These are phyloP conservation scores for Ananas comosus DNA, from an alignment of 176 grass and related monocot species.

Conservation along the genomic window DNA sequence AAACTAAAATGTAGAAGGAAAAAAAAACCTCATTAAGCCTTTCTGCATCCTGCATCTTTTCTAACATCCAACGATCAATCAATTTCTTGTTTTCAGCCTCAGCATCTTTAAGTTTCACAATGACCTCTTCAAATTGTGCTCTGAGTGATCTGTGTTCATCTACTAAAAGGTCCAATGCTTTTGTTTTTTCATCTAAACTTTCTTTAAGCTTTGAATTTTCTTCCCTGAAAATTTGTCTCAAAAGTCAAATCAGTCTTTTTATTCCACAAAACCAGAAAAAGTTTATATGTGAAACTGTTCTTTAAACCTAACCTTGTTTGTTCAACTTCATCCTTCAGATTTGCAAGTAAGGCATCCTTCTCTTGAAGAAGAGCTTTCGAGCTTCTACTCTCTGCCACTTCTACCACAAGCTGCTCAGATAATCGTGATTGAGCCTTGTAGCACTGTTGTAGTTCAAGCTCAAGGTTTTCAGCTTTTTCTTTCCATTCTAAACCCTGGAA, in stretches of 20 bases:
- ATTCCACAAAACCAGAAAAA: slow-evolving; percentile 11
- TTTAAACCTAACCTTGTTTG: slow-evolving; percentile 56
- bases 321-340: slow-evolving; percentile 47
- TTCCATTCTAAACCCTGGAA: slow-evolving; percentile 79
- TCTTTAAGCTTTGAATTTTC: slow-evolving; percentile 66
- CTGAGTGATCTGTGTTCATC: slow-evolving; percentile 62
- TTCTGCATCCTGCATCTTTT: slow-evolving; percentile 98
- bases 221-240: slow-evolving; percentile 38
- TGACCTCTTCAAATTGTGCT: slow-evolving; percentile 52
- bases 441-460: slow-evolving; percentile 81
- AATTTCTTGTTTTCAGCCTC: slow-evolving; percentile 62
- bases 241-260: slow-evolving; percentile 8
- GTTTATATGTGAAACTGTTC: slow-evolving; percentile 8
- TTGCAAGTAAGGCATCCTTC: slow-evolving; percentile 51
- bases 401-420: slow-evolving; percentile 63
- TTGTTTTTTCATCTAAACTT: slow-evolving; percentile 66
- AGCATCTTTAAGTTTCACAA: slow-evolving; percentile 56
- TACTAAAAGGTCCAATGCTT: slow-evolving; percentile 66
- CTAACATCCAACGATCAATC: slow-evolving; percentile 88
- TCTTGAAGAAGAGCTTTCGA: slow-evolving; percentile 57
- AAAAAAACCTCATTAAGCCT: slow-evolving; percentile 86
- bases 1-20: slow-evolving; percentile 4
- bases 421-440: slow-evolving; percentile 76
- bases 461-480: slow-evolving; percentile 75
- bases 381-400: slow-evolving; percentile 54